Evolutionary conservation across 129 eudicot genomes (phyloP).

Genomic region (Centaurea solstitialis): DNA sequence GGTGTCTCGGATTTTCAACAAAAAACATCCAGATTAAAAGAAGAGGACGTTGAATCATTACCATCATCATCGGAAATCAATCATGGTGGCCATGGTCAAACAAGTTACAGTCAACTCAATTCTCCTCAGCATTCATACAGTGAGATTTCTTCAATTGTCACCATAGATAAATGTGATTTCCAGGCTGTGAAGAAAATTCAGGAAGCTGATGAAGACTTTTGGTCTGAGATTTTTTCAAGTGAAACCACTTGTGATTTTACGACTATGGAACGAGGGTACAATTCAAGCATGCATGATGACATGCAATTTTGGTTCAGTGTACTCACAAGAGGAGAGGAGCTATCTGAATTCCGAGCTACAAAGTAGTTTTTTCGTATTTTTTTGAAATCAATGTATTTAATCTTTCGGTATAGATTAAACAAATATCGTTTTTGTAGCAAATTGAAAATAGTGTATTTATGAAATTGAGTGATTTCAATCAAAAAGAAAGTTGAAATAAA

Average conservation of each 20-base stretch:
- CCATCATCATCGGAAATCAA: slow-evolving; percentile 15
- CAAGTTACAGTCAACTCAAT: slow-evolving; percentile 13
- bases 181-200: neutral
- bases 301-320: slow-evolving; percentile 63
- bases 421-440: neutral
- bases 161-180: slow-evolving; percentile 1
- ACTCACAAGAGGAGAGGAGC: slow-evolving; percentile 42
- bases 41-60: slow-evolving; percentile 10
- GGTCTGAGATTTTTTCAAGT: slow-evolving; percentile 47
- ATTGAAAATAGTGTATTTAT: neutral
- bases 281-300: slow-evolving; percentile 36
- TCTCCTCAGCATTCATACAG: slow-evolving; percentile 36
- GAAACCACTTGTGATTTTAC: slow-evolving; percentile 31
- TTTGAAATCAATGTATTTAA: neutral
- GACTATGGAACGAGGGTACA: slow-evolving; percentile 7
- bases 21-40: neutral
- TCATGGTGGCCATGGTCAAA: slow-evolving; percentile 1
- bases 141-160: slow-evolving; percentile 34
- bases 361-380: neutral
- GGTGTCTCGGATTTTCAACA: neutral
- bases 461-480: neutral
- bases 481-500: too few species aligned
- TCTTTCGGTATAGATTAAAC: neutral
- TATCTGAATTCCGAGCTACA: slow-evolving; percentile 5
- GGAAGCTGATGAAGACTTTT: slow-evolving; percentile 42